Conservation (phyloP, 192 early-diverging fungal species). For the Pilaira anomala region DNA sequence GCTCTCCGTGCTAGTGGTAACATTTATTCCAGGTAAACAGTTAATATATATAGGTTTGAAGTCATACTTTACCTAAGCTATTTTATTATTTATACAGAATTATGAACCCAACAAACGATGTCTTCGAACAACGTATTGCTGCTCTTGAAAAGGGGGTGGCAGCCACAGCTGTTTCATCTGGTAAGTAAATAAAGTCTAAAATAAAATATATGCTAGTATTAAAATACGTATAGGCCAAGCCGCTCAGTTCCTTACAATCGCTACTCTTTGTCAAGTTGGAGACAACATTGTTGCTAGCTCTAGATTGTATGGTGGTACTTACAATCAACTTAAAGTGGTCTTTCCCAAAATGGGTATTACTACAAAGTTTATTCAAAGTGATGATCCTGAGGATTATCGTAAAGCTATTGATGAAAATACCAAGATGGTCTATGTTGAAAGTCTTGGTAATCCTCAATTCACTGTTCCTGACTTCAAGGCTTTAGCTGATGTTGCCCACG, state of each 20-base stretch:
- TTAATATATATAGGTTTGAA: neutral
- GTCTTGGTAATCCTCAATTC: slow-evolving; percentile 89
- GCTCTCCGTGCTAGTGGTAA: slow-evolving; percentile 69
- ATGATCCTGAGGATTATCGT: slow-evolving; percentile 72
- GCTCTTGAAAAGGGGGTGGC: slow-evolving; percentile 84
- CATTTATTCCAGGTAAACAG: slow-evolving; percentile 76
- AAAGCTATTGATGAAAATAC: slow-evolving; percentile 85
- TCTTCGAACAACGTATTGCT: slow-evolving; percentile 90
- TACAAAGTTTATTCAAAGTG: slow-evolving; percentile 71
- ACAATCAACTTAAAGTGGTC: slow-evolving; percentile 83
- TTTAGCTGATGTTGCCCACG: slow-evolving; percentile 78
- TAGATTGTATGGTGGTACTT: slow-evolving; percentile 73
- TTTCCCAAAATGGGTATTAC: slow-evolving; percentile 83
- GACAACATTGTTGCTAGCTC: slow-evolving; percentile 87
- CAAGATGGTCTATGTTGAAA: slow-evolving; percentile 88
- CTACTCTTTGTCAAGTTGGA: slow-evolving; percentile 73
- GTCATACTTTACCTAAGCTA: neutral
- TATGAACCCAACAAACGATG: slow-evolving; percentile 82
- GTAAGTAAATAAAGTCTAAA: neutral
- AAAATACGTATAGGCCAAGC: slow-evolving; percentile 59
- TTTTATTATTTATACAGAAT: no score
- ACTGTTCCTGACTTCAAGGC: slow-evolving; percentile 83
- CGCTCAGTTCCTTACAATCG: slow-evolving; percentile 81
- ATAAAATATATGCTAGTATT: neutral
- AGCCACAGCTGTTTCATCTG: slow-evolving; percentile 58